These are phyloP conservation scores for Trichoderma orchidacearum DNA, from an alignment of 495 filamentous ascomycete genomes.

Conservation along the genomic window DNA sequence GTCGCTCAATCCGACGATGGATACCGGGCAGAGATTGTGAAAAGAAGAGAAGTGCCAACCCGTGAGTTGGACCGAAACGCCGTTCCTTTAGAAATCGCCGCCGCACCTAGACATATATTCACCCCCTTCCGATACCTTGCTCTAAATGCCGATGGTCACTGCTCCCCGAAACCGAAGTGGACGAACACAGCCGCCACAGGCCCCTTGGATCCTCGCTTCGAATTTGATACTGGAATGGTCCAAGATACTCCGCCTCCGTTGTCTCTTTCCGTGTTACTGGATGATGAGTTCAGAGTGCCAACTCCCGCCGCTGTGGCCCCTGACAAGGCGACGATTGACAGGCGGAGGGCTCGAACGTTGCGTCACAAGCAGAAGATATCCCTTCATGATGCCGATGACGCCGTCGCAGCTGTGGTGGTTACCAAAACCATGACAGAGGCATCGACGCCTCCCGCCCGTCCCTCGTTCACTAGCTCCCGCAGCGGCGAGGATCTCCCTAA, in stretches of 20 bases:
- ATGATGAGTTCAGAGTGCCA: neutral
- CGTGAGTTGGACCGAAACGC: neutral
- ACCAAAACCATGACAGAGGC: constrained; percentile 12
- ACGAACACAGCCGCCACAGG: neutral
- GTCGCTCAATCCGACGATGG: constrained; percentile 1
- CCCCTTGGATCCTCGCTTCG: neutral
- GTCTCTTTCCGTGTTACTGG: constrained; percentile 1
- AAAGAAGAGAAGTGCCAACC: neutral
- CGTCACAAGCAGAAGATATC: constrained; percentile 10
- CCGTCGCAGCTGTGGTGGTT: constrained; percentile 14
- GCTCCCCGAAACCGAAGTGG: neutral
- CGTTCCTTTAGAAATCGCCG: neutral
- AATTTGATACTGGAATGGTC: neutral
- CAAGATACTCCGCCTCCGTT: constrained; percentile 1
- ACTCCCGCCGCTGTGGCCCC: constrained; percentile 15
- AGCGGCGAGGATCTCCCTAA: neutral
- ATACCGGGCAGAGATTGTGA: neutral
- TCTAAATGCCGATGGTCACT: neutral
- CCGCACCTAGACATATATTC: neutral
- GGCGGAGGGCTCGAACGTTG: constrained; percentile 11
- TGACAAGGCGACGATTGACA: constrained; percentile 8
- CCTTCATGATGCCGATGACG: constrained; percentile 11
- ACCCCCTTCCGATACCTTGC: neutral
- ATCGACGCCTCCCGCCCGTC: constrained; percentile 5
- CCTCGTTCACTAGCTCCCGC: neutral